A percentile compares a stretch with the other conserved stretches of the same genome.
Evolutionary conservation across 1,284 basidiomycete species (phyloP).

Genomic region (Trichosporon ovoides): DNA sequence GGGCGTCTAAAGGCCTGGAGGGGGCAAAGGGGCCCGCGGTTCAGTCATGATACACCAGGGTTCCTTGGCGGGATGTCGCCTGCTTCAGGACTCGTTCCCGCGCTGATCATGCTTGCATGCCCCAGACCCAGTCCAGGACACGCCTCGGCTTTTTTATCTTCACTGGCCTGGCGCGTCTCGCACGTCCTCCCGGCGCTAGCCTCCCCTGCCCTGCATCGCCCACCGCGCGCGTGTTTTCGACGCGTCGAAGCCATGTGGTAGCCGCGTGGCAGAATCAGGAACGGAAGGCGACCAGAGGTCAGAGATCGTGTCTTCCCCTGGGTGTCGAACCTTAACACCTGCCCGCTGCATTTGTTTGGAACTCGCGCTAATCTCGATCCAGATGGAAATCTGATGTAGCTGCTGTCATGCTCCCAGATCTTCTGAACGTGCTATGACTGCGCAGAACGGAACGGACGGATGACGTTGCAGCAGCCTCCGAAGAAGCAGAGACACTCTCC

Average conservation of each 20-base stretch:
- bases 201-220: too few species aligned
- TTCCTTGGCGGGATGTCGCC: constrained; percentile 2
- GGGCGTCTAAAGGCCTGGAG: not conserved
- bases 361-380: not conserved
- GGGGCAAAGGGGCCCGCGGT: not conserved
- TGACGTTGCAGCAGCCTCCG: too few species aligned
- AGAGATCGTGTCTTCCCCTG: too few species aligned
- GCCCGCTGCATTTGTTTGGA: not conserved
- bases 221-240: not conserved
- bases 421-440: not conserved
- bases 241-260: not conserved
- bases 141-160: too few species aligned
- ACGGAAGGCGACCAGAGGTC: too few species aligned
- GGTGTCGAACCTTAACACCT: not conserved
- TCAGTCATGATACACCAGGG: not conserved
- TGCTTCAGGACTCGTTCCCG: constrained; percentile 1
- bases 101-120: not conserved
- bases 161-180: not conserved
- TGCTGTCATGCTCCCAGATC: too few species aligned
- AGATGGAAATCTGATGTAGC: not conserved
- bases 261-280: not conserved
- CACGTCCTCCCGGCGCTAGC: too few species aligned
- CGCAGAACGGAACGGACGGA: too few species aligned
- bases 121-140: not conserved
- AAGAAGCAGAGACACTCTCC: too few species aligned